phyloP scores from a whole-genome alignment of 768 basidiomycete species.

The Saitozyma sp. region DNA sequence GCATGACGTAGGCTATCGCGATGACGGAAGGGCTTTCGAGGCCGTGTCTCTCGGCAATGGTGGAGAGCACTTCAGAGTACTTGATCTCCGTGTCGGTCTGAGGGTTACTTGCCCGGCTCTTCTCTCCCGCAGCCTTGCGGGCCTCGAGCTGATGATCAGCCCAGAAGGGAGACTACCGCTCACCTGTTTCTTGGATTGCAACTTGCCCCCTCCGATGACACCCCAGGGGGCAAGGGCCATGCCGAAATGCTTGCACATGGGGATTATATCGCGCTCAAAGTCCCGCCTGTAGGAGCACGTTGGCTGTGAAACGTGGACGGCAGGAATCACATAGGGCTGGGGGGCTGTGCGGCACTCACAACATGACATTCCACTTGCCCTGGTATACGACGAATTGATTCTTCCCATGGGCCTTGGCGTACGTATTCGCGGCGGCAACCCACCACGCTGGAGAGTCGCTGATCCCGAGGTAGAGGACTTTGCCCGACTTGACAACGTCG shows the following conservation, averaged over 20 bases:
- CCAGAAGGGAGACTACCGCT: neutral
- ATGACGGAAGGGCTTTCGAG: constrained; percentile 28
- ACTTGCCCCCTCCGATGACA: constrained; percentile 52
- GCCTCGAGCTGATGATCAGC: too few species aligned
- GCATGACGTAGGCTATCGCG: constrained; percentile 34
- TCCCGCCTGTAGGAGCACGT: constrained; percentile 36
- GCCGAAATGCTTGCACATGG: constrained; percentile 50
- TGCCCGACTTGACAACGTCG: constrained; percentile 57
- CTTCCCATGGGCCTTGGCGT: constrained; percentile 56
- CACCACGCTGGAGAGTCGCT: constrained; percentile 37
- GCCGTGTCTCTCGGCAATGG: constrained; percentile 4
- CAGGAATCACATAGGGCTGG: too few species aligned
- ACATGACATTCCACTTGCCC: constrained; percentile 40
- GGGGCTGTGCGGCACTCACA: constrained; percentile 13
- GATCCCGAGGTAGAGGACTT: constrained; percentile 49
- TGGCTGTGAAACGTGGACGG: too few species aligned
- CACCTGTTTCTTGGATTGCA: constrained; percentile 52
- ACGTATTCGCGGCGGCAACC: constrained; percentile 50
- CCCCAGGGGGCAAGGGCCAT: constrained; percentile 56
- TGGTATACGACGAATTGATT: constrained; percentile 62
- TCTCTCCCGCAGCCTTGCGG: too few species aligned
- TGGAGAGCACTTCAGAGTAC: neutral
- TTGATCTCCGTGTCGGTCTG: constrained; percentile 1
- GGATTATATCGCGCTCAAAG: constrained; percentile 61
- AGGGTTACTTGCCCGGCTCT: neutral